Conservation (phyloP, 1,284 basidiomycete genomes). For the Marasmius sp. region DNA sequence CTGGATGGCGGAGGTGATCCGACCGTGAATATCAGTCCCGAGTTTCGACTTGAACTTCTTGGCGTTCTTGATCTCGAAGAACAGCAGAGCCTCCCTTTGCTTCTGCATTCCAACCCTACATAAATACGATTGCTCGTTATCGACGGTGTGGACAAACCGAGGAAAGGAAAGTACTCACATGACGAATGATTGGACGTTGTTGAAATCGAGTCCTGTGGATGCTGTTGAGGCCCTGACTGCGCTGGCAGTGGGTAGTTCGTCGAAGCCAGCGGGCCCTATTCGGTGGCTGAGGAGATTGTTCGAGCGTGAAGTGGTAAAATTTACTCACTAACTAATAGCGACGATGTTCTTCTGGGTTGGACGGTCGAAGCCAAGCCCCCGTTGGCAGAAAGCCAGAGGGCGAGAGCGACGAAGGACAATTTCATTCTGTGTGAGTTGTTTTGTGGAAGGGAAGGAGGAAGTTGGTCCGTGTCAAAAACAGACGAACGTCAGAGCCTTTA, state of each 20-base stretch:
- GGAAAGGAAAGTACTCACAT: conserved; percentile 2
- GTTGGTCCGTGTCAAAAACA: no score
- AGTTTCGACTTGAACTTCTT: conserved; percentile 23
- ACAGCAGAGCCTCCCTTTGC: conserved; percentile 27
- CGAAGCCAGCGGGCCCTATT: conserved; percentile 11
- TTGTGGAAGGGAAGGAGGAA: no score
- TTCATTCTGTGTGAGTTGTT: no score
- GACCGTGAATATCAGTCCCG: conserved; percentile 26
- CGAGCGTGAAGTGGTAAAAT: no score
- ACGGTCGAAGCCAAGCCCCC: no score
- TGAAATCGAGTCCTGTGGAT: conserved; percentile 11
- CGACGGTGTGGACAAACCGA: not conserved
- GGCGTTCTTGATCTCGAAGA: conserved; percentile 28
- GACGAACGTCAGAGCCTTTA: no score
- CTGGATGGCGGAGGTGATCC: conserved; percentile 28
- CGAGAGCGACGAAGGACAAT: no score
- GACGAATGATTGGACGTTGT: conserved; percentile 22
- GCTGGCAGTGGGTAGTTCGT: conserved; percentile 12
- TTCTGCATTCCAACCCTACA: conserved; percentile 30
- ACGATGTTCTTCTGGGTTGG: no score
- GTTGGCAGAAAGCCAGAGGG: no score
- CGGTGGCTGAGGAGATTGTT: no score
- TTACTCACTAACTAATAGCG: no score
- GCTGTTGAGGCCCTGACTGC: conserved; percentile 6
- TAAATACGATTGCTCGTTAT: not conserved